A percentile compares a stretch with the other conserved stretches of the same genome.
phyloP scores from a whole-genome alignment of 345 rosid genomes.

The Brassica incana region DNA sequence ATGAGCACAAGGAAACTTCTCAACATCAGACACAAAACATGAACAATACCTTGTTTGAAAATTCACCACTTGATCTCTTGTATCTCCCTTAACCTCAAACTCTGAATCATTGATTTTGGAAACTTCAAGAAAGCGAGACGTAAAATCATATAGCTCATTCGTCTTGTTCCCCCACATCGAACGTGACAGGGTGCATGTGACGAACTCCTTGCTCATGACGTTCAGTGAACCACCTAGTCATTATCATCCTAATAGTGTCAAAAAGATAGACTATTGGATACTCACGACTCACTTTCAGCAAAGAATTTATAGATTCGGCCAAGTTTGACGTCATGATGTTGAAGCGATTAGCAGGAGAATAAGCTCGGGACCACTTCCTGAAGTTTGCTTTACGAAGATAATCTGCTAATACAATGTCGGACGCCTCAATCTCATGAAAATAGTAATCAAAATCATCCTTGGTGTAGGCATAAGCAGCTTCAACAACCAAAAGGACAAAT shows the following conservation, averaged over 20 bases:
- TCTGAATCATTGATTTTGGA: not conserved
- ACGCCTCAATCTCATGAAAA: not conserved
- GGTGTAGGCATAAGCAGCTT: not conserved
- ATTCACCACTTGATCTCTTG: not conserved
- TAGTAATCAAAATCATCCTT: not conserved
- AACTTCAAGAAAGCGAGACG: not conserved
- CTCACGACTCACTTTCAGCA: not conserved
- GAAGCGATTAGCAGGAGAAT: not conserved
- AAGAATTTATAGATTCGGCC: not conserved
- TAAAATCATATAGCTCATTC: not conserved
- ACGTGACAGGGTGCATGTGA: not conserved
- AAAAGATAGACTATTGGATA: not conserved
- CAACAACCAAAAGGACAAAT: not conserved
- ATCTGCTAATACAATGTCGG: not conserved
- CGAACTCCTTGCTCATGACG: not conserved
- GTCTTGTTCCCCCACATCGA: not conserved
- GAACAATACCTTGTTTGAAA: not conserved
- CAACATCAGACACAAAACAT: not conserved
- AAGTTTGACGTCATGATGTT: not conserved
- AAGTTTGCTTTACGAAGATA: not conserved
- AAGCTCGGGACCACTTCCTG: not conserved
- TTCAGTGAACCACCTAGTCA: not conserved
- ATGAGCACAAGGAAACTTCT: not conserved
- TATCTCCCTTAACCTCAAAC: not conserved
- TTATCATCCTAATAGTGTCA: not conserved